These are phyloP conservation scores for Pelargonium citronellum DNA, from an alignment of 441 rosid genomes.

Conservation along the genomic window DNA sequence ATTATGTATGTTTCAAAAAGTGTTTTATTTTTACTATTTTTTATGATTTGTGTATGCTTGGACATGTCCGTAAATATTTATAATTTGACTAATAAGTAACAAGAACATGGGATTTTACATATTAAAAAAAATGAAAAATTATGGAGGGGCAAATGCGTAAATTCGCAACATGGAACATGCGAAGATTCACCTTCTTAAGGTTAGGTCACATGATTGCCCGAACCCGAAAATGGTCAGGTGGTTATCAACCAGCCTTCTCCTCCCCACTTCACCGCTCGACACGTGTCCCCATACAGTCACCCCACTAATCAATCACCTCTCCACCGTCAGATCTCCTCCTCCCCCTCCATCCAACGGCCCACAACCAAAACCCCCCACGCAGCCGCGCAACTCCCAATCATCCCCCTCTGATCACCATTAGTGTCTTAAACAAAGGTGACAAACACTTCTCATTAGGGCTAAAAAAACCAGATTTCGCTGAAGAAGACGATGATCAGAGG, in stretches of 20 bases:
- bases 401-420: neutral
- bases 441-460: neutral
- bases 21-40: no score
- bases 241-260: constrained; percentile 17
- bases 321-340: constrained; percentile 27
- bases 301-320: constrained; percentile 10
- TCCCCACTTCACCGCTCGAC: constrained; percentile 30
- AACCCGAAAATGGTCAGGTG: constrained; percentile 31
- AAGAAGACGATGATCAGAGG: neutral
- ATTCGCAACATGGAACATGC: neutral
- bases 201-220: constrained; percentile 44
- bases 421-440: constrained; percentile 7
- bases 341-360: neutral
- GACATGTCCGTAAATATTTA: no score
- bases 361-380: neutral
- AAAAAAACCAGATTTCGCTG: neutral
- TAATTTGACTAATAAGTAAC: no score
- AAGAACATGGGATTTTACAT: no score
- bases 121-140: no score
- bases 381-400: neutral
- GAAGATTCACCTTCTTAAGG: constrained; percentile 31
- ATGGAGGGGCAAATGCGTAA: constrained; percentile 8
- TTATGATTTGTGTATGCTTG: no score
- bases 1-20: no score
- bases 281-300: constrained; percentile 22